phyloP scores from a whole-genome alignment of 495 filamentous ascomycete genomes.

The Lepidopterella palustris region DNA sequence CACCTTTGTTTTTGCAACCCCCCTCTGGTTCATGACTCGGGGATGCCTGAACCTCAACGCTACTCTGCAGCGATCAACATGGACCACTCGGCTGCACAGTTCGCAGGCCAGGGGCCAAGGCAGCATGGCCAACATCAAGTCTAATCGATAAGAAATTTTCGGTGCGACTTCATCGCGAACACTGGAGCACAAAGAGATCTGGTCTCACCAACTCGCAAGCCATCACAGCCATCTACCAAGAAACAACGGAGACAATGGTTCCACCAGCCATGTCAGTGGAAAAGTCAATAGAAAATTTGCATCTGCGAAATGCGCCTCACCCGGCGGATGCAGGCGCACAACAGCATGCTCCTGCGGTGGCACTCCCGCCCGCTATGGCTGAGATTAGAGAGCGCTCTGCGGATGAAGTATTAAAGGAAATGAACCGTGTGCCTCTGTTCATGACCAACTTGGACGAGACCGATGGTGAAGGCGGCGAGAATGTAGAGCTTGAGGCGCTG shows the following conservation, averaged over 20 bases:
- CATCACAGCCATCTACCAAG: too few species aligned
- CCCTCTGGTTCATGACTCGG: slow-evolving; percentile 27
- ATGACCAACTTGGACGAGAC: slow-evolving; percentile 85
- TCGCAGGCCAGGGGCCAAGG: too few species aligned
- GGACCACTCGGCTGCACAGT: not conserved
- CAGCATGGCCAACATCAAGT: too few species aligned
- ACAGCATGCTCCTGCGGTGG: slow-evolving; percentile 17
- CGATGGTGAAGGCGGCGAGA: slow-evolving; percentile 48
- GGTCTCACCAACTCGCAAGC: too few species aligned
- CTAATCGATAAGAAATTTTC: too few species aligned
- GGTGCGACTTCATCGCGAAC: too few species aligned
- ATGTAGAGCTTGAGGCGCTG: slow-evolving; percentile 74
- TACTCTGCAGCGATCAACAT: not conserved
- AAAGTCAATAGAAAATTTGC: not conserved
- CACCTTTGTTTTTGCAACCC: slow-evolving; percentile 2
- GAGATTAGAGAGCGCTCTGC: slow-evolving; percentile 54
- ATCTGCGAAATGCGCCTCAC: not conserved
- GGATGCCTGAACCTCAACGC: not conserved
- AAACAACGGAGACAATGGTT: not conserved
- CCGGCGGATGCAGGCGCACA: not conserved
- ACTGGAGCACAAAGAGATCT: too few species aligned
- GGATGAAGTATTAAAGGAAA: slow-evolving; percentile 63
- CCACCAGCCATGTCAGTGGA: not conserved
- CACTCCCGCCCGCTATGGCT: slow-evolving; percentile 55
- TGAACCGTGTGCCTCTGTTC: slow-evolving; percentile 83